Percentiles rank a stretch among this genome's conserved stretches.
Conservation (phyloP, 2,329 filamentous ascomycete species). For the Epichloe aotearoae region DNA sequence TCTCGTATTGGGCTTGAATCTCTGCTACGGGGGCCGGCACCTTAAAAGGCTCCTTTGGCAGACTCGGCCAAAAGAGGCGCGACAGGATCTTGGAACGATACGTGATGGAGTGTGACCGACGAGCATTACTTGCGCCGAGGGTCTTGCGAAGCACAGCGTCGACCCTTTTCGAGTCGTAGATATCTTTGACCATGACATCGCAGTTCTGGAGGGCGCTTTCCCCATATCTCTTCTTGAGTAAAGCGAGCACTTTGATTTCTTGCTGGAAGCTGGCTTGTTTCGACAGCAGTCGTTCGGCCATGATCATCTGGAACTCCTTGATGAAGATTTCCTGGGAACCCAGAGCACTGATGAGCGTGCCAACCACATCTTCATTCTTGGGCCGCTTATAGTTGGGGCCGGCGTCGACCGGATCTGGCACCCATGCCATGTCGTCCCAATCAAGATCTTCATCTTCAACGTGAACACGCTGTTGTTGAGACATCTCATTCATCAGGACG, state of each 20-base stretch:
- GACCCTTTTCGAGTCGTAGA: conserved; percentile 67
- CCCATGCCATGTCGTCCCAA: conserved; percentile 88
- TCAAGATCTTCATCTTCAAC: conserved; percentile 60
- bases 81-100: conserved; percentile 80
- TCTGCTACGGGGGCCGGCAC: conserved; percentile 45
- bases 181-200: conserved; percentile 94
- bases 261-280: conserved; percentile 60
- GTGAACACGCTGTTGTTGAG: conserved; percentile 37
- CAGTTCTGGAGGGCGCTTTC: conserved; percentile 78
- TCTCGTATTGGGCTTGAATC: conserved; percentile 58
- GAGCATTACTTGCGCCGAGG: conserved; percentile 9
- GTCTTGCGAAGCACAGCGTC: conserved; percentile 51
- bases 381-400: conserved; percentile 84
- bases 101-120: conserved; percentile 15
- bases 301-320: conserved; percentile 78
- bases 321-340: conserved; percentile 87
- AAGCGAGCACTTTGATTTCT: conserved; percentile 68
- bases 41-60: conserved; percentile 56
- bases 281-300: conserved; percentile 67
- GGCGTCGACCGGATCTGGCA: conserved; percentile 85
- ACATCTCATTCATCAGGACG: conserved; percentile 47
- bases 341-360: conserved; percentile 75
- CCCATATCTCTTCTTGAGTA: conserved; percentile 81
- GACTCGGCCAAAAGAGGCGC: conserved; percentile 81
- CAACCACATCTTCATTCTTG: conserved; percentile 81